Evolutionary conservation across 495 filamentous ascomycete genomes (phyloP).

Genomic region (Annulohypoxylon nitens): DNA sequence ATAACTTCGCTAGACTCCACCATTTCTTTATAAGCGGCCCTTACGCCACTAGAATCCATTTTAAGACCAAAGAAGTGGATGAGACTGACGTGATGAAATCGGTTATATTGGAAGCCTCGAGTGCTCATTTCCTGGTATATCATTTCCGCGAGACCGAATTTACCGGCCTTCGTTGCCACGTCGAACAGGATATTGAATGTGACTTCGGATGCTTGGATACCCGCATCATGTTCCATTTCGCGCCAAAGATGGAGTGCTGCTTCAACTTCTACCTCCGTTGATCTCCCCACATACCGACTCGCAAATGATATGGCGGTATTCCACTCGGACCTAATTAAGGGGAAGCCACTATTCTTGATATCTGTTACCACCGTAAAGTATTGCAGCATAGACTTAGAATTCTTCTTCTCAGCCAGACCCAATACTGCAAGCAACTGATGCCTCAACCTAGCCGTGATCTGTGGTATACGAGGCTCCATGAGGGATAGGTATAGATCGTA

Average conservation of each 20-base stretch:
- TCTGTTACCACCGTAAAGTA: slow-evolving; percentile 89
- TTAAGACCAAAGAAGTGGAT: slow-evolving; percentile 86
- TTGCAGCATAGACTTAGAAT: slow-evolving; percentile 74
- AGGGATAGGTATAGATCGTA: slow-evolving; percentile 60
- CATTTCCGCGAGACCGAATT: slow-evolving; percentile 84
- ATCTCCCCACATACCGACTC: slow-evolving; percentile 73
- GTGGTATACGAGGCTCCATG: slow-evolving; percentile 72
- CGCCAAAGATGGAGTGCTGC: slow-evolving; percentile 85
- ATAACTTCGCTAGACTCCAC: slow-evolving; percentile 86
- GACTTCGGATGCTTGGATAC: slow-evolving; percentile 71
- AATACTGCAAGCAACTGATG: slow-evolving; percentile 77
- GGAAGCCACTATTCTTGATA: slow-evolving; percentile 74
- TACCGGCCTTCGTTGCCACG: slow-evolving; percentile 84
- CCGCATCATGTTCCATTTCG: slow-evolving; percentile 83
- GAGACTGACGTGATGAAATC: slow-evolving; percentile 80
- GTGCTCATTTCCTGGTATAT: slow-evolving; percentile 82
- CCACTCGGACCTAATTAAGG: slow-evolving; percentile 78
- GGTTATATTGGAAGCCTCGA: slow-evolving; percentile 73
- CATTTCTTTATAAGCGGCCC: slow-evolving; percentile 78
- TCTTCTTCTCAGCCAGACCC: slow-evolving; percentile 69
- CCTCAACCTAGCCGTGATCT: slow-evolving; percentile 69
- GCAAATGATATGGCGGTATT: slow-evolving; percentile 84
- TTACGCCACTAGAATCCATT: slow-evolving; percentile 74
- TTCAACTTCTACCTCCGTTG: slow-evolving; percentile 74
- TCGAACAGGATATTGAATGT: slow-evolving; percentile 96